Evolutionary conservation across 2,329 filamentous ascomycete species (phyloP).

Genomic region (Ophiostoma novo-ulmi): DNA sequence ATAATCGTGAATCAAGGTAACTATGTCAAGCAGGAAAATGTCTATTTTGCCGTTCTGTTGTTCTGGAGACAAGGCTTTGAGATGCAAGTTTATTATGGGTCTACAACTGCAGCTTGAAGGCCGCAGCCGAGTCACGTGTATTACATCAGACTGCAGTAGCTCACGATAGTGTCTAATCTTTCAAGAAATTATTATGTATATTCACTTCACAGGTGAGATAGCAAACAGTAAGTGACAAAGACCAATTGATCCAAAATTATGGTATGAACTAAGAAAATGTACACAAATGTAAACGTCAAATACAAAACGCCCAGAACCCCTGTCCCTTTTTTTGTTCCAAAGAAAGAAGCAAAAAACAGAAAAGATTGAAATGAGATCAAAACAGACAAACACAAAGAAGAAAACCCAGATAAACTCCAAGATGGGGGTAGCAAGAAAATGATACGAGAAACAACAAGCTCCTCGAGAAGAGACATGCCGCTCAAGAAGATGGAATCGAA

Average conservation of each 20-base stretch:
- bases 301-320: constrained; percentile 12
- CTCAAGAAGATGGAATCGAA: constrained; percentile 8
- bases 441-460: constrained; percentile 6
- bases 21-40: neutral
- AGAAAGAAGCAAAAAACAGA: neutral
- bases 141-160: neutral
- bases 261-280: constrained; percentile 9
- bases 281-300: neutral
- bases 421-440: constrained; percentile 13
- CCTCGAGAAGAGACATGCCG: neutral
- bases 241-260: constrained; percentile 11
- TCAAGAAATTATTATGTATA: neutral
- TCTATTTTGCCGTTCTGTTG: neutral
- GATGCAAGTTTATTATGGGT: constrained; percentile 13
- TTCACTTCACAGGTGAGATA: neutral
- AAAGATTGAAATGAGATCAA: neutral
- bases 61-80: constrained; percentile 2
- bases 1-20: neutral
- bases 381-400: neutral
- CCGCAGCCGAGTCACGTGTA: constrained; percentile 14
- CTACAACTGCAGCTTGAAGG: neutral
- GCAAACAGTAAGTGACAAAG: neutral
- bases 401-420: constrained; percentile 15
- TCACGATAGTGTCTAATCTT: neutral
- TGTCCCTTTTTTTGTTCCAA: constrained; percentile 19